phyloP scores from a whole-genome alignment of 352 stramenopile species.

The Phytophthora niederhauseri region DNA sequence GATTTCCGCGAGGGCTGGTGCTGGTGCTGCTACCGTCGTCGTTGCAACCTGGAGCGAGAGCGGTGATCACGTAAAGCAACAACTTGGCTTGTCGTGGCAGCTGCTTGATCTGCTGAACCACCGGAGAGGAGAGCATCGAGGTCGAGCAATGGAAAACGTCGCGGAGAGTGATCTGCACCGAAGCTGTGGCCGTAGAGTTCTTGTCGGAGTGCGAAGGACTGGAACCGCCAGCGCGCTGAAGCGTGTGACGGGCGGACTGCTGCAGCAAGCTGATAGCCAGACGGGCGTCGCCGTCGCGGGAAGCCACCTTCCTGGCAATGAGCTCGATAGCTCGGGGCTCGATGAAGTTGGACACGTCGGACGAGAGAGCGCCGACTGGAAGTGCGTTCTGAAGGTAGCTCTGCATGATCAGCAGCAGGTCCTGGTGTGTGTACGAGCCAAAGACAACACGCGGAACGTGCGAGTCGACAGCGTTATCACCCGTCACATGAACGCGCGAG shows the following conservation, averaged over 20 bases:
- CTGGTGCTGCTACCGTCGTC: conserved; percentile 9
- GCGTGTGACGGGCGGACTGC: conserved; percentile 51
- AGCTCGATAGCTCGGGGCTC: conserved; percentile 63
- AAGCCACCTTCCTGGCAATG: conserved; percentile 69
- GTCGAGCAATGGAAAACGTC: conserved; percentile 54
- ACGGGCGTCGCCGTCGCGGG: conserved; percentile 70
- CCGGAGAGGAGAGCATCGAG: conserved; percentile 49
- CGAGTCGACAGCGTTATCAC: conserved; percentile 11
- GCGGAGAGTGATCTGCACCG: conserved; percentile 40
- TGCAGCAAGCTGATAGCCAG: conserved; percentile 64
- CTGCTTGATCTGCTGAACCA: conserved; percentile 62
- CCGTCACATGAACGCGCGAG: conserved; percentile 33
- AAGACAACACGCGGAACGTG: conserved; percentile 58
- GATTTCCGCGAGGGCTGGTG: conserved; percentile 13
- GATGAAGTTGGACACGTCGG: conserved; percentile 27
- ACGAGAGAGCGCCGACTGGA: background rate
- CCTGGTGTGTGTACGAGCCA: conserved; percentile 57
- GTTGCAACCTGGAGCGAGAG: conserved; percentile 48
- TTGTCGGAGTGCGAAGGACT: conserved; percentile 1
- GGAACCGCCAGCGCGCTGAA: conserved; percentile 27
- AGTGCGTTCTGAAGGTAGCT: conserved; percentile 39
- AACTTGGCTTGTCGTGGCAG: conserved; percentile 70
- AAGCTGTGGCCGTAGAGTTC: background rate
- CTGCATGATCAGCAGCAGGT: conserved; percentile 56
- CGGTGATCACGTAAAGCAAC: conserved; percentile 68